Evolutionary conservation across 2,329 filamentous ascomycete species (phyloP), one percentile per base, ranked within the genome.

Genomic region (Alternaria brassicicola): DNA sequence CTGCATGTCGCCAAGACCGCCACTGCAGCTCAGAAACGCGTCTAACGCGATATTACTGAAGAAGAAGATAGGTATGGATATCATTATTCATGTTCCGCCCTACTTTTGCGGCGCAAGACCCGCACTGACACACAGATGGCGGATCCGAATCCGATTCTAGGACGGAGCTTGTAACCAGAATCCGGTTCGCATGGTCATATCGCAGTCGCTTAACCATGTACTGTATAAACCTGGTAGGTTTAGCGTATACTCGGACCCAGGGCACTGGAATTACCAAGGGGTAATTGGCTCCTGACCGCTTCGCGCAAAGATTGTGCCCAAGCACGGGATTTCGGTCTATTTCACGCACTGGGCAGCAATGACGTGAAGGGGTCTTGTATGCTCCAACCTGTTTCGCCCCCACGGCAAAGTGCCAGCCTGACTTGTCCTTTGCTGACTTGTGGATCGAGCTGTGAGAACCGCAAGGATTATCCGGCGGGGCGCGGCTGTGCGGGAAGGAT

Each of bases 401-500:
- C 68, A 65, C 58, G 65, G 66, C 59, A 63, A 53, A 66, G 65
- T 68, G 68, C 71, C 72, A 62, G 72, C 69, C 65, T 52, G 62
- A 57, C 43, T 47, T 62, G 51, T 36, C 33, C 38, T 51, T 52
- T 60, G 62, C 60, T 65, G 63, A 65, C 59, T 41, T 64, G 63
- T 63, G 62, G 65, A 62, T 57, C 52, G 50, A 49, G 52, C 59
- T 55, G 63, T 55, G 53, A 57, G 55, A 59, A 38, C 57, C 65
- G 56, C 67, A 64, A 64, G 69, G 67, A 57, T 67, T 26, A 53
- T 55, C 57, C 57, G 57, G 61, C 59, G 66, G 71, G 66, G 64
- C 57, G 59, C 63, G 68, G 65, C 55, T 64, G 62, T 50, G 64
- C 73, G 71, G 73, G 72, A 75, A 75, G 73, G 72, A 76, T 72